Evolutionary conservation across 1,284 basidiomycete species (phyloP).

Genomic region (Erythrobasidium hasegawianum): DNA sequence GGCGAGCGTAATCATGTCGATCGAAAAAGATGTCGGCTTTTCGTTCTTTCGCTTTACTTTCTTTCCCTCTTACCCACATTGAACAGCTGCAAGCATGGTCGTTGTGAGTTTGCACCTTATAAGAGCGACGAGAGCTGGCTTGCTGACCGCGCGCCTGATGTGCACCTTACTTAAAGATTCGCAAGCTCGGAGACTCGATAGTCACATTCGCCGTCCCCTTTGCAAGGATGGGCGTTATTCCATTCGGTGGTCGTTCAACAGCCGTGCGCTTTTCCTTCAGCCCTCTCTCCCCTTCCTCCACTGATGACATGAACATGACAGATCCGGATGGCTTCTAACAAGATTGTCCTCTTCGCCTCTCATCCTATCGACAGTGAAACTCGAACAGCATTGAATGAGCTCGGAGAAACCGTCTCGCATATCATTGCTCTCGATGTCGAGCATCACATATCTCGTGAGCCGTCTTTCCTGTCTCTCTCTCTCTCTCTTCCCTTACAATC

Average conservation of each 20-base stretch:
- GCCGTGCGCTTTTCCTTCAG: conserved; percentile 3
- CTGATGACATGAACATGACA: background rate
- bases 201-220: conserved; percentile 49
- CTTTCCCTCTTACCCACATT: no score
- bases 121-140: no score
- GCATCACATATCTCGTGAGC: conserved; percentile 59
- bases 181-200: conserved; percentile 37
- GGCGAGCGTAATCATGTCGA: no score
- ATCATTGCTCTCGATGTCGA: conserved; percentile 63
- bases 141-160: background rate
- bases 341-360: conserved; percentile 80
- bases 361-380: conserved; percentile 72
- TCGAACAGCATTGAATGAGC: conserved; percentile 62
- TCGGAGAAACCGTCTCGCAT: conserved; percentile 74
- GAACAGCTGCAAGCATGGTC: no score
- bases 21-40: no score
- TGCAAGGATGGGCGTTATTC: conserved; percentile 46
- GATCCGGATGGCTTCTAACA: conserved; percentile 60
- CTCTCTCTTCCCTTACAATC: no score
- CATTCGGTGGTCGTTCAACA: conserved; percentile 48
- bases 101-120: no score
- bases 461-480: no score
- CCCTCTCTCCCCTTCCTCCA: no score
- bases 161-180: conserved; percentile 39
- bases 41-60: no score